Evolutionary conservation across 768 basidiomycete genomes (phyloP), one percentile per base, ranked within the genome.

Genomic region (Lactarius quietus): DNA sequence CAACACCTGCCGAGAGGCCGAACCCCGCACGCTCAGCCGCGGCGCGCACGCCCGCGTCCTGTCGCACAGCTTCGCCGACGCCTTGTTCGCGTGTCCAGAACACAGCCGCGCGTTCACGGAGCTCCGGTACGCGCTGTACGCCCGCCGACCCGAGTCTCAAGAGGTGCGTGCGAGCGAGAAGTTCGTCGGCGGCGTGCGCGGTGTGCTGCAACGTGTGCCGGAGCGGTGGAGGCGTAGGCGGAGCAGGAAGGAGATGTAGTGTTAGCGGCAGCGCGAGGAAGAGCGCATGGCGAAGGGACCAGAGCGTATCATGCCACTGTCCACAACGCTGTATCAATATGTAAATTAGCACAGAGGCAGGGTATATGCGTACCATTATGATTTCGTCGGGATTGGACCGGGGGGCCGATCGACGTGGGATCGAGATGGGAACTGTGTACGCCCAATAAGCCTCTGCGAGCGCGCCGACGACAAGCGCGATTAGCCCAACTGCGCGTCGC

Each of bases 261-360:
- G 58, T 43, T n/a, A 65, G 51, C 0, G 63, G 69, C 59, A 69
- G 63, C 23, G 54, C 41, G 63, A 69, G 57, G 58, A 68, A 68
- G 36, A 68, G 57, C 26, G 35, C 59, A 52, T 69, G 67, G n/a
- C 69, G 69, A 29, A 63, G 38, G 51, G 60, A 38, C 63, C 67
- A 69, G 43, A 62, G 59, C 1, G 48, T 28, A 54, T 68, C 69
- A 61, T 69, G 69, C 63, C 63, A 65, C 69, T 69, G 26, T 28
- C 29, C 18, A 6, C 8, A 8, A 33, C 33, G 4, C 33, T 8
- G 6, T 28, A 31, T 53, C 15, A 29, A 53, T 1, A 10, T n/a
- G n/a, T n/a, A n/a, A n/a, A n/a, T n/a, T n/a, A n/a, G n/a, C n/a
- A n/a, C n/a, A n/a, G n/a, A n/a, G n/a, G n/a, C n/a, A n/a, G n/a